These are phyloP conservation scores for Penicillium sp. DNA, from an alignment of 2,329 filamentous ascomycete genomes.

Conservation along the genomic window DNA sequence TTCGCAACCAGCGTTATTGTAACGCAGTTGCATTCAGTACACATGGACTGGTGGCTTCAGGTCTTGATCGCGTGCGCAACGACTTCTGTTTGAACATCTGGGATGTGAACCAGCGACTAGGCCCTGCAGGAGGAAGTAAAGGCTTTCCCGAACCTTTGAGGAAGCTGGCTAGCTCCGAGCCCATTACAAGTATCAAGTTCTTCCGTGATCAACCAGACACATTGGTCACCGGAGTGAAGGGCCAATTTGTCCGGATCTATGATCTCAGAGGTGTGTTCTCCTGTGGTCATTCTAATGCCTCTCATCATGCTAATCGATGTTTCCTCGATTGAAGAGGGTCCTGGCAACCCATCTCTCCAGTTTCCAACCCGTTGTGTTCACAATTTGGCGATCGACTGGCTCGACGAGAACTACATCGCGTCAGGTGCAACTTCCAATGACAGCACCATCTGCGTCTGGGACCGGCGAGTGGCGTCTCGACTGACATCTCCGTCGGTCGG, in stretches of 20 bases:
- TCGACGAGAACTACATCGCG: constrained; percentile 65
- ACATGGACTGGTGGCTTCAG: constrained; percentile 58
- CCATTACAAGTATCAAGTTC: constrained; percentile 64
- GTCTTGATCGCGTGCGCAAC: constrained; percentile 61
- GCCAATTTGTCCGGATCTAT: constrained; percentile 61
- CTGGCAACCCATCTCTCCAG: constrained; percentile 44
- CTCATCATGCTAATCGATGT: background rate
- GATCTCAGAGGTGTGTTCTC: constrained; percentile 56
- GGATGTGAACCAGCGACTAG: constrained; percentile 54
- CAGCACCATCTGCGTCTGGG: constrained; percentile 61
- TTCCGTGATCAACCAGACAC: constrained; percentile 59
- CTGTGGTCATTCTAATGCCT: background rate
- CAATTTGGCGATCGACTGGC: constrained; percentile 62
- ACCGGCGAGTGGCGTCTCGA: constrained; percentile 51
- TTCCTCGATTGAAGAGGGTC: constrained; percentile 27
- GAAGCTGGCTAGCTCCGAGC: constrained; percentile 60
- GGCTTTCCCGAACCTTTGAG: constrained; percentile 51
- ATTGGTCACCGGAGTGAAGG: constrained; percentile 60
- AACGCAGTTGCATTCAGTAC: constrained; percentile 63
- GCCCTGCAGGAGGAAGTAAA: constrained; percentile 32
- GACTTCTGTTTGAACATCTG: constrained; percentile 65
- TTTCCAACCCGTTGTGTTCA: constrained; percentile 60
- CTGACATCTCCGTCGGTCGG: constrained; percentile 37
- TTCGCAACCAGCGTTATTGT: constrained; percentile 62
- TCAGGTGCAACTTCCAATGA: constrained; percentile 56